phyloP scores from a whole-genome alignment of 2,329 filamentous ascomycete genomes.

The Pseudocercospora ulei region DNA sequence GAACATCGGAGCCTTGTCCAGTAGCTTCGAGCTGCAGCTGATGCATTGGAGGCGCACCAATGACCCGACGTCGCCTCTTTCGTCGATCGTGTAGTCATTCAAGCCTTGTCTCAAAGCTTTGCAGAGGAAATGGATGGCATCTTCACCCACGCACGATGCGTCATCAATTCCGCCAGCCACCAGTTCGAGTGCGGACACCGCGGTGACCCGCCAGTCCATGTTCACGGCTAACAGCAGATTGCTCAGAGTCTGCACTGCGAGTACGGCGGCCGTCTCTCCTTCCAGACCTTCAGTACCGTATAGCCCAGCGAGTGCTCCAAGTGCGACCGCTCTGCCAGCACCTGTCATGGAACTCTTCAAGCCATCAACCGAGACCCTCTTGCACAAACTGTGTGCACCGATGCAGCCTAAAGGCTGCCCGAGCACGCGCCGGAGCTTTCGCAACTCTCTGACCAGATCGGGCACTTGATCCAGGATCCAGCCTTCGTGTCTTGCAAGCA shows the following conservation, averaged over 20 bases:
- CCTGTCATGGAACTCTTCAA: constrained; percentile 37
- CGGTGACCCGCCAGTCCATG: constrained; percentile 41
- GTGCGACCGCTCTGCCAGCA: constrained; percentile 39
- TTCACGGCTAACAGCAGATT: constrained; percentile 27
- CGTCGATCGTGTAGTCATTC: constrained; percentile 83
- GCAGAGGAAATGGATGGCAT: constrained; percentile 24
- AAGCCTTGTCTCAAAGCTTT: constrained; percentile 42
- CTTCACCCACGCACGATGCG: constrained; percentile 5
- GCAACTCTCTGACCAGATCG: constrained; percentile 19
- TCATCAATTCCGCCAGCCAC: constrained; percentile 12
- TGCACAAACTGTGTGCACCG: constrained; percentile 16
- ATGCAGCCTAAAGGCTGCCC: constrained; percentile 22
- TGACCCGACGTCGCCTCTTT: constrained; percentile 81
- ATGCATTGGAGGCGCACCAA: constrained; percentile 73
- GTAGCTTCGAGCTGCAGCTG: constrained; percentile 43
- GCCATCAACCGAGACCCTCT: constrained; percentile 28
- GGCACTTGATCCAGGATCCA: constrained; percentile 25
- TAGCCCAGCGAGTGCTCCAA: constrained; percentile 34
- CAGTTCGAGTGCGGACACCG: constrained; percentile 36
- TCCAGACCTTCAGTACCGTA: constrained; percentile 18
- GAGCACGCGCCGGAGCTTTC: constrained; percentile 15
- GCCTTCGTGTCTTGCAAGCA: constrained; percentile 28
- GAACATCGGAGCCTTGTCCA: constrained; percentile 10
- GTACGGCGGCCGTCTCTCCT: constrained; percentile 16
- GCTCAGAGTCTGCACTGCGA: constrained; percentile 33